Conservation (phyloP, 371 early-diverging fungal genomes). For the Globomyces sp. region DNA sequence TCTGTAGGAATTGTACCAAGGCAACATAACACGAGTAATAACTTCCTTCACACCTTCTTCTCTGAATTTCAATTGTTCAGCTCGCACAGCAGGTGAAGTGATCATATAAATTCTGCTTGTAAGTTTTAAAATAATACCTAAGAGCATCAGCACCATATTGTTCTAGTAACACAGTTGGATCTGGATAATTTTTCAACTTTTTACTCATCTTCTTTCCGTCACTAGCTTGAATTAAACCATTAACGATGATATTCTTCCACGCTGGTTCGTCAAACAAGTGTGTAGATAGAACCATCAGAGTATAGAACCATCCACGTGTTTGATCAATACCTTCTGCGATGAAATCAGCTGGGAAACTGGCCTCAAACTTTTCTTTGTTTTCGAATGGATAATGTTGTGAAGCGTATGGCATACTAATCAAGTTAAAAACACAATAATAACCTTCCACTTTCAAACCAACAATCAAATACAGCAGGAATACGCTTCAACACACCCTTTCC, state of each 20-base stretch:
- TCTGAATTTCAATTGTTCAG: constrained; percentile 96
- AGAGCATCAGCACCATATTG: constrained; percentile 98
- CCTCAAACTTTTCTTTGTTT: constrained; percentile 80
- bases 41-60: constrained; percentile 99
- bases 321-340: constrained; percentile 99
- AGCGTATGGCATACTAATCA: constrained; percentile 95
- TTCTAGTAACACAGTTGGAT: constrained; percentile 86
- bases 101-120: constrained; percentile 82
- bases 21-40: constrained; percentile 93
- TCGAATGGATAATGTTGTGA: constrained; percentile 99
- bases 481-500: constrained; percentile 91
- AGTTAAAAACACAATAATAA: too few species aligned
- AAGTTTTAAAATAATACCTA: constrained; percentile 38
- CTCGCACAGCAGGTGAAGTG: constrained; percentile 99
- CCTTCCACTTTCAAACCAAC: constrained; percentile 95
- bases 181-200: constrained; percentile 99
- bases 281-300: constrained; percentile 98
- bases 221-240: constrained; percentile 97
- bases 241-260: constrained; percentile 99
- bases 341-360: constrained; percentile 99
- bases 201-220: constrained; percentile 99
- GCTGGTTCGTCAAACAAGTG: constrained; percentile 98
- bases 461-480: constrained; percentile 99
- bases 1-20: constrained; percentile 99
- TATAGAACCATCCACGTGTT: constrained; percentile 99